Evolutionary conservation across 2,329 filamentous ascomycete genomes (phyloP).

Genomic region (Torrubiella hemipterigena): DNA sequence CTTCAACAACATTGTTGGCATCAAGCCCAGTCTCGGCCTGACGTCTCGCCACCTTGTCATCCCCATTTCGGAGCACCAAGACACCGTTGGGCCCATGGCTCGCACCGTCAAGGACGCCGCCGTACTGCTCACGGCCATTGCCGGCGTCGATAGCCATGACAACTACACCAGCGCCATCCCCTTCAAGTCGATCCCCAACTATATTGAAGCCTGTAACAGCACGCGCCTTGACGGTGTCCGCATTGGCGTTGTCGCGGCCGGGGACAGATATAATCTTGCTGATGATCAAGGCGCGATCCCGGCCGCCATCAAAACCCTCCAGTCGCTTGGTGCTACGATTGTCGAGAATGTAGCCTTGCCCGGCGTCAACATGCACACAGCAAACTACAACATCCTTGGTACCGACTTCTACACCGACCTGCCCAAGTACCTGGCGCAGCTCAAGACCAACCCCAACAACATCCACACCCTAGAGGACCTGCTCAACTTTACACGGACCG

Average conservation of each 20-base stretch:
- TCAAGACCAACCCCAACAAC: slow-evolving; percentile 45
- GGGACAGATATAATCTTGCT: slow-evolving; percentile 1
- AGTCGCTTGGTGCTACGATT: slow-evolving; percentile 43
- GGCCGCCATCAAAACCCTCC: slow-evolving; percentile 38
- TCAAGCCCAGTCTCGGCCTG: slow-evolving; percentile 57
- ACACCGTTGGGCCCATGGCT: slow-evolving; percentile 54
- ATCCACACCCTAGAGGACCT: slow-evolving; percentile 39
- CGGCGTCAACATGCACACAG: slow-evolving; percentile 30
- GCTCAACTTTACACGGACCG: slow-evolving; percentile 40
- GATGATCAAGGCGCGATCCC: no score
- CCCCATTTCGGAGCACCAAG: slow-evolving; percentile 52
- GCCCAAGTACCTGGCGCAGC: slow-evolving; percentile 38
- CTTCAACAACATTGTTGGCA: slow-evolving; percentile 51
- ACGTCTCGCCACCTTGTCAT: slow-evolving; percentile 52
- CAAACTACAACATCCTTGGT: slow-evolving; percentile 38
- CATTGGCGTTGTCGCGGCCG: slow-evolving; percentile 47
- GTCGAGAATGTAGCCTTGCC: slow-evolving; percentile 41
- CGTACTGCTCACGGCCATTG: slow-evolving; percentile 49
- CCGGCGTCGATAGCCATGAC: slow-evolving; percentile 46
- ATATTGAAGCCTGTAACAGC: slow-evolving; percentile 43
- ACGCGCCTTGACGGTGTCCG: slow-evolving; percentile 42
- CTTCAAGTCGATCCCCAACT: slow-evolving; percentile 36
- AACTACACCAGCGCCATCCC: slow-evolving; percentile 54
- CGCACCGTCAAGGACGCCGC: slow-evolving; percentile 55
- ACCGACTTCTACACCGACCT: slow-evolving; percentile 47